These are phyloP conservation scores for Pseudofabraea citricarpa DNA, from an alignment of 2,329 filamentous ascomycete species.

Conservation along the genomic window DNA sequence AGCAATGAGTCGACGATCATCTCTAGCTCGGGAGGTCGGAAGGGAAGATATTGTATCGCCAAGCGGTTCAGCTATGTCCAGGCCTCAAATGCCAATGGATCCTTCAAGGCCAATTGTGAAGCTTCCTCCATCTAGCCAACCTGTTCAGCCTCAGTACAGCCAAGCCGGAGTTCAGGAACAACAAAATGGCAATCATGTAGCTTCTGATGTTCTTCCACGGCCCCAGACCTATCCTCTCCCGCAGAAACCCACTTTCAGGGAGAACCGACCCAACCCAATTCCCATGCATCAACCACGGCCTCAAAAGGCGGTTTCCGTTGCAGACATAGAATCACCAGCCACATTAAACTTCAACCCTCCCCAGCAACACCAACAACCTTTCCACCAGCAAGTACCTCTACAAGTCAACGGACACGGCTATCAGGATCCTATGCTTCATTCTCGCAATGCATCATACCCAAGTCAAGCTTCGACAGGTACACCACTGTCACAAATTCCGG, in stretches of 20 bases:
- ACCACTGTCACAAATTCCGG: slow-evolving; percentile 85
- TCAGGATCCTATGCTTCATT: slow-evolving; percentile 50
- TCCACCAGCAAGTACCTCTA: slow-evolving; percentile 89
- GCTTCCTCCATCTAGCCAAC: slow-evolving; percentile 56
- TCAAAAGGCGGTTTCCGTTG: slow-evolving; percentile 89
- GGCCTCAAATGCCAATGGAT: slow-evolving; percentile 58
- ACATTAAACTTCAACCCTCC: slow-evolving; percentile 49
- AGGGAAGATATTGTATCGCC: slow-evolving; percentile 77
- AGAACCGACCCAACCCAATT: slow-evolving; percentile 47
- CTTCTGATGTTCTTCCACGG: slow-evolving; percentile 29
- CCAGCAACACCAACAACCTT: slow-evolving; percentile 73
- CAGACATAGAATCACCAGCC: slow-evolving; percentile 81
- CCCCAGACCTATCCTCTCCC: slow-evolving; percentile 54
- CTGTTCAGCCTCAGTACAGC: slow-evolving; percentile 17
- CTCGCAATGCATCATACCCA: slow-evolving; percentile 63
- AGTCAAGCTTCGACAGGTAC: slow-evolving; percentile 70
- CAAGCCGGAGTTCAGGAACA: slow-evolving; percentile 27
- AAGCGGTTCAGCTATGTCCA: slow-evolving; percentile 70
- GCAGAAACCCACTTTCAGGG: slow-evolving; percentile 53
- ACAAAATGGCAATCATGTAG: slow-evolving; percentile 15
- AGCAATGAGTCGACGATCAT: slow-evolving; percentile 84
- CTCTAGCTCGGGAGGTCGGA: slow-evolving; percentile 60
- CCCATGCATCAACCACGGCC: slow-evolving; percentile 93
- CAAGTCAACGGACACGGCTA: slow-evolving; percentile 59
- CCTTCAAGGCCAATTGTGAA: slow-evolving; percentile 70